Percentiles rank a stretch among this genome's conserved stretches.
These are phyloP conservation scores for Rubroshorea leprosula DNA, from an alignment of 345 rosid genomes.

Conservation along the genomic window DNA sequence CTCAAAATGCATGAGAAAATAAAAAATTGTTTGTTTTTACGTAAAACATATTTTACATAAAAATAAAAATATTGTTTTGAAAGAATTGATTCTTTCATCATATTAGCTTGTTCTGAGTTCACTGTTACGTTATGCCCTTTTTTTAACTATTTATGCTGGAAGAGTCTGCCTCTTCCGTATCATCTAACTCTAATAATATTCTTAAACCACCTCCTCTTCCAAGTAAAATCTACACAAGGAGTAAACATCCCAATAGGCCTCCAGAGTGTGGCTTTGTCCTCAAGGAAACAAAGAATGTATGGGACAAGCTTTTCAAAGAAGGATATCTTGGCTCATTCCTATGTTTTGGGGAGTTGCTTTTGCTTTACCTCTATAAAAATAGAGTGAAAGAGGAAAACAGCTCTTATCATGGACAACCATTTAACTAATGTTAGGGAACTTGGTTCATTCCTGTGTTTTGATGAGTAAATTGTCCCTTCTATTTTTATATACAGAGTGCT, in stretches of 20 bases:
- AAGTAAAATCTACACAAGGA: slow-evolving; percentile 19
- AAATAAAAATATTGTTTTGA: too few species aligned
- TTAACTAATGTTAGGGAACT: neutral
- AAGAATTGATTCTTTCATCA: too few species aligned
- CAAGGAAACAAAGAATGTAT: slow-evolving; percentile 39
- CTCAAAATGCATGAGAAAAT: too few species aligned
- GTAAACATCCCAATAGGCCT: slow-evolving; percentile 20
- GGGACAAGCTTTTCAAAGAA: slow-evolving; percentile 72
- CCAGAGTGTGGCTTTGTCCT: slow-evolving; percentile 34
- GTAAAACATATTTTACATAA: too few species aligned
- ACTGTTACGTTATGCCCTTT: too few species aligned
- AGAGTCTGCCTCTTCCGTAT: slow-evolving; percentile 31
- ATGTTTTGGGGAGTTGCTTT: slow-evolving; percentile 54
- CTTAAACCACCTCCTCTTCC: slow-evolving; percentile 73
- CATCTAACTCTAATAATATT: slow-evolving; percentile 27
- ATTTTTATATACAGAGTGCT: slow-evolving; percentile 45
- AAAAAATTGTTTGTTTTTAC: too few species aligned
- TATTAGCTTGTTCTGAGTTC: too few species aligned
- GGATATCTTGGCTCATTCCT: slow-evolving; percentile 62
- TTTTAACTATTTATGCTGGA: slow-evolving; percentile 41
- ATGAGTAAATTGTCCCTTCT: slow-evolving; percentile 11
- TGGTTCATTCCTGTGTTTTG: neutral
- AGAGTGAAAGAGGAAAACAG: too few species aligned
- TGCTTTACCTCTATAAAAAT: neutral
- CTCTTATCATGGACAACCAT: neutral